Percentiles rank a stretch among this genome's conserved stretches.
These are phyloP conservation scores for Coemansia sp. DNA, from an alignment of 192 early-diverging fungal genomes.

Conservation along the genomic window DNA sequence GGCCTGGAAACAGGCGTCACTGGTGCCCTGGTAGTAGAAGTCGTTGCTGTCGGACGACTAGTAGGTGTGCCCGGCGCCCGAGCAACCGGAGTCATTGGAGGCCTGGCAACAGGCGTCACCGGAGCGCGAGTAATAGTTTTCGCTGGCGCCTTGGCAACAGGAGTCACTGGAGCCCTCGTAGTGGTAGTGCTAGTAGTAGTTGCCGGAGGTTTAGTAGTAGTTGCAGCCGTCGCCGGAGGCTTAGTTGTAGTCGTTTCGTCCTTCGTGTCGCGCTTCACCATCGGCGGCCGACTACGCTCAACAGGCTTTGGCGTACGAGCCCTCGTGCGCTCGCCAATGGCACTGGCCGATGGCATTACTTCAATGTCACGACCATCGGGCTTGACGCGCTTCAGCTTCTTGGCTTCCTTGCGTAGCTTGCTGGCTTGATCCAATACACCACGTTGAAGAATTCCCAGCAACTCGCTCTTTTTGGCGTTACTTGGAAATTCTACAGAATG, in stretches of 20 bases:
- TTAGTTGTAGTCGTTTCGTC: background rate
- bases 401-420: conserved; percentile 45
- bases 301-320: conserved; percentile 13
- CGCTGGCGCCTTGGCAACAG: too few species aligned
- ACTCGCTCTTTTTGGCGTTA: conserved; percentile 47
- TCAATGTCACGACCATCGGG: conserved; percentile 43
- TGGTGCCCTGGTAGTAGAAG: background rate
- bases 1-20: too few species aligned
- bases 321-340: conserved; percentile 16
- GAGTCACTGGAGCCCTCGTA: too few species aligned
- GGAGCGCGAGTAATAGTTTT: too few species aligned
- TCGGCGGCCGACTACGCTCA: background rate
- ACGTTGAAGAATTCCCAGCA: conserved; percentile 24
- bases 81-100: background rate
- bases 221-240: background rate
- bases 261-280: background rate
- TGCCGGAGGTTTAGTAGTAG: background rate
- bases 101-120: too few species aligned
- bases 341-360: conserved; percentile 2
- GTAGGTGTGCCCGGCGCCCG: background rate
- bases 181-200: background rate
- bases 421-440: conserved; percentile 20
- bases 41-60: too few species aligned
- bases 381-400: conserved; percentile 17
- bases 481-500: conserved; percentile 42